These are phyloP conservation scores for Globisporangium okanoganense DNA, from an alignment of 352 stramenopile genomes.

Conservation along the genomic window DNA sequence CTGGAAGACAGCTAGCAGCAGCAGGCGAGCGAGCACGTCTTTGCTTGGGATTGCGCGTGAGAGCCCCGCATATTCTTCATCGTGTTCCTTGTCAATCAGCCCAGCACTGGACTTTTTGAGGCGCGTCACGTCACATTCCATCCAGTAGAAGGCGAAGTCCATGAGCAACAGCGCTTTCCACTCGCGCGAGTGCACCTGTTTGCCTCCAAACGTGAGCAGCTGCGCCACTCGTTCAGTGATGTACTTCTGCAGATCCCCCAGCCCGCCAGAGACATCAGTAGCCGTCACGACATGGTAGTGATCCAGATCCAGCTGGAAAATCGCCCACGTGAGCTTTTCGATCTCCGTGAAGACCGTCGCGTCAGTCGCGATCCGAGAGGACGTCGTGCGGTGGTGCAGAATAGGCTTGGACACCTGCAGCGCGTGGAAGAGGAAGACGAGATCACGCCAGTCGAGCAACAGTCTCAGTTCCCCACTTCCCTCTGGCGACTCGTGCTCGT, in stretches of 20 bases:
- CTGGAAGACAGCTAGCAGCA: constrained; percentile 20
- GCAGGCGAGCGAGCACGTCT: constrained; percentile 6
- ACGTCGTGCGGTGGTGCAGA: constrained; percentile 62
- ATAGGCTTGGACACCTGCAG: constrained; percentile 78
- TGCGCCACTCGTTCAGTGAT: constrained; percentile 30
- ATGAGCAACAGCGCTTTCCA: constrained; percentile 80
- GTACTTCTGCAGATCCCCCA: constrained; percentile 20
- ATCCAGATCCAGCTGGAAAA: constrained; percentile 15
- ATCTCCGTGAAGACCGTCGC: constrained; percentile 40
- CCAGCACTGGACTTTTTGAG: background rate
- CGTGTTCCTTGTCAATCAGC: background rate
- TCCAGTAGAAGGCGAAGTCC: constrained; percentile 67
- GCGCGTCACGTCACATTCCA: constrained; percentile 18
- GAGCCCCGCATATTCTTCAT: background rate
- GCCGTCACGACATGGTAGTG: background rate
- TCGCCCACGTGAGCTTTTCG: constrained; percentile 34
- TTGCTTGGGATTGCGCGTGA: constrained; percentile 1
- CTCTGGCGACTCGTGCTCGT: constrained; percentile 13
- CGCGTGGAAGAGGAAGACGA: constrained; percentile 66
- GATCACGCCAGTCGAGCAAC: constrained; percentile 46
- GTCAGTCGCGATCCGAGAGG: constrained; percentile 47
- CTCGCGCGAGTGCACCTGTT: constrained; percentile 54
- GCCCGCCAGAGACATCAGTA: background rate
- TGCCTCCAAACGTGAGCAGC: constrained; percentile 62
- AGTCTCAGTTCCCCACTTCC: constrained; percentile 4